These are phyloP conservation scores for Cutaneotrichosporon dermatis DNA, from an alignment of 1,284 basidiomycete species.

Conservation along the genomic window DNA sequence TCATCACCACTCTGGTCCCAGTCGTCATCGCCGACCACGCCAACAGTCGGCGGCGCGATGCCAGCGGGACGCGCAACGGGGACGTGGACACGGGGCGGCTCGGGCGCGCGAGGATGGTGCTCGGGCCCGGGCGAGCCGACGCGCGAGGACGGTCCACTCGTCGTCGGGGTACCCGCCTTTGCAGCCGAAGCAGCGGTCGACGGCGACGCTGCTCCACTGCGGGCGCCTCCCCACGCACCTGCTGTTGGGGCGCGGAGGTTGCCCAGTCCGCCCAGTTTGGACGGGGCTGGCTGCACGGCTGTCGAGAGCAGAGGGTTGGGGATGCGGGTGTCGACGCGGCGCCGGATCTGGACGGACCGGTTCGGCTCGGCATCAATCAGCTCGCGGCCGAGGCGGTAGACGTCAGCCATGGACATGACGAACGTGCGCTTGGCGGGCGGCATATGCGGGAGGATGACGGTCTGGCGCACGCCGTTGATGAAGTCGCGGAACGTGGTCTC, in stretches of 20 bases:
- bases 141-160: slow-evolving; percentile 11
- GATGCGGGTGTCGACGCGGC: slow-evolving; percentile 72
- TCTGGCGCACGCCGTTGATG: slow-evolving; percentile 61
- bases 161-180: slow-evolving; percentile 7
- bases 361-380: slow-evolving; percentile 82
- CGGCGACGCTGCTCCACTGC: background rate
- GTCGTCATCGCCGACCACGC: slow-evolving; percentile 7
- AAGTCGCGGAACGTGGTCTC: slow-evolving; percentile 78
- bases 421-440: slow-evolving; percentile 70
- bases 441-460: slow-evolving; percentile 72
- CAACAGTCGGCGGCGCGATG: background rate
- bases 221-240: background rate
- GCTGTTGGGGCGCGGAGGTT: slow-evolving; percentile 19
- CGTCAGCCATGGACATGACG: slow-evolving; percentile 64
- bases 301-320: slow-evolving; percentile 65
- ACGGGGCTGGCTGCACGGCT: slow-evolving; percentile 17
- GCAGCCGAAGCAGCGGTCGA: slow-evolving; percentile 2
- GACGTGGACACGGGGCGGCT: background rate
- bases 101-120: background rate
- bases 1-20: slow-evolving; percentile 17
- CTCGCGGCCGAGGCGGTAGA: slow-evolving; percentile 74
- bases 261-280: slow-evolving; percentile 25
- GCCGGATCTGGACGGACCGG: slow-evolving; percentile 67
- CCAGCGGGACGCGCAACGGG: background rate
- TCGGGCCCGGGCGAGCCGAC: slow-evolving; percentile 4